These are phyloP conservation scores for Colletotrichum cereale DNA, from an alignment of 2,329 filamentous ascomycete genomes.

Conservation along the genomic window DNA sequence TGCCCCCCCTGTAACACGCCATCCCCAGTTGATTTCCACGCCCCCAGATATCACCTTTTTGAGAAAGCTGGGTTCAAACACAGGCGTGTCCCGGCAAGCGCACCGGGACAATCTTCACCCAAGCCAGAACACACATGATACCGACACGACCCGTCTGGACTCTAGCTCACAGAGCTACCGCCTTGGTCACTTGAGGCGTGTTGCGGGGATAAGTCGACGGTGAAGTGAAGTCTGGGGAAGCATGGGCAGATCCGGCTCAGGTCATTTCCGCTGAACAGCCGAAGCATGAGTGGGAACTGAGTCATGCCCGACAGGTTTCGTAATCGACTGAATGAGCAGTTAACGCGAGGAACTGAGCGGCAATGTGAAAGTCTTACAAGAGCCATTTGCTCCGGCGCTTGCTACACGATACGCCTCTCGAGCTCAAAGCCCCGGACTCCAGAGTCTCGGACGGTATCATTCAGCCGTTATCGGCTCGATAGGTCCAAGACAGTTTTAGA, in stretches of 20 bases:
- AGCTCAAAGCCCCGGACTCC: slow-evolving; percentile 17
- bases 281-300: slow-evolving; percentile 20
- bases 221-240: slow-evolving; percentile 39
- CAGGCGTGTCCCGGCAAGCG: slow-evolving; percentile 31
- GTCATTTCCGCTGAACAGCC: slow-evolving; percentile 39
- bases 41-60: slow-evolving; percentile 30
- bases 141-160: background rate
- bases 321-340: slow-evolving; percentile 16
- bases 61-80: slow-evolving; percentile 39
- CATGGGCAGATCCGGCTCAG: slow-evolving; percentile 38
- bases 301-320: slow-evolving; percentile 25
- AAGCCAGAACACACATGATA: slow-evolving; percentile 28
- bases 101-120: slow-evolving; percentile 37
- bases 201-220: slow-evolving; percentile 33
- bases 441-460: background rate
- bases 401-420: background rate
- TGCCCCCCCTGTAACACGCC: slow-evolving; percentile 20
- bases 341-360: slow-evolving; percentile 31
- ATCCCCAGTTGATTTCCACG: slow-evolving; percentile 26
- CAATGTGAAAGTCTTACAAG: slow-evolving; percentile 15
- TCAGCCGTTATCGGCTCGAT: background rate
- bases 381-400: slow-evolving; percentile 9
- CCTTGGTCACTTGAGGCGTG: slow-evolving; percentile 19
- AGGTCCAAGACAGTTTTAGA: slow-evolving; percentile 8
- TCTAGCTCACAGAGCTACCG: slow-evolving; percentile 24